Conservation (phyloP, 352 stramenopile genomes). For the Globisporangium abappressorium region DNA sequence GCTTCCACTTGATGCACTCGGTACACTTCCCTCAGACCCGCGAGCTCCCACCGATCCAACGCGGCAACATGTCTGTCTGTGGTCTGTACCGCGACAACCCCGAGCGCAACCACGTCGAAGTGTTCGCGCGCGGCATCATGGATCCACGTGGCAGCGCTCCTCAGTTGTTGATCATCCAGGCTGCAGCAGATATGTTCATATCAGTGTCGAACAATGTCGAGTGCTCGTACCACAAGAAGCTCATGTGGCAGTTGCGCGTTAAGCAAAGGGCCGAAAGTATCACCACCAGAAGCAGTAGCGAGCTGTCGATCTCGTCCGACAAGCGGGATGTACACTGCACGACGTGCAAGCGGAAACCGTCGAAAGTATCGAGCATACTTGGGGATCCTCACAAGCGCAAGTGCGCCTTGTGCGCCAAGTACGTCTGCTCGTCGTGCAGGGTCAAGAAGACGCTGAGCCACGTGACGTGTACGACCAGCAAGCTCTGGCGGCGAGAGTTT, state of each 20-base stretch:
- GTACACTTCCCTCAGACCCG: constrained; percentile 6
- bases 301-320: too few species aligned
- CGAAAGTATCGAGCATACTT: too few species aligned
- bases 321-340: too few species aligned
- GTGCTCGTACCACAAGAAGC: constrained; percentile 4
- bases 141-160: constrained; percentile 1
- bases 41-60: background rate
- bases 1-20: constrained; percentile 18
- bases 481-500: background rate
- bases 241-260: constrained; percentile 9
- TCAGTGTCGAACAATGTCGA: constrained; percentile 4
- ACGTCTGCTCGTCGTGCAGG: background rate
- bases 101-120: background rate
- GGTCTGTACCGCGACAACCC: constrained; percentile 1
- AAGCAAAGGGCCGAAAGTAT: constrained; percentile 13
- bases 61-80: constrained; percentile 11
- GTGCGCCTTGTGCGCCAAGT: too few species aligned
- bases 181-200: constrained; percentile 11
- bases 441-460: constrained; percentile 6
- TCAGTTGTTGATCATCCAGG: background rate
- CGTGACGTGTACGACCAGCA: background rate
- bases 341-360: too few species aligned
- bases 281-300: too few species aligned
- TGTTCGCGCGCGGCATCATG: constrained; percentile 5
- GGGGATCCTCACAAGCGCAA: too few species aligned